Evolutionary conservation across 1,284 basidiomycete genomes (phyloP), one percentile per base, ranked within the genome.

Genomic region (Agroathelia rolfsii): DNA sequence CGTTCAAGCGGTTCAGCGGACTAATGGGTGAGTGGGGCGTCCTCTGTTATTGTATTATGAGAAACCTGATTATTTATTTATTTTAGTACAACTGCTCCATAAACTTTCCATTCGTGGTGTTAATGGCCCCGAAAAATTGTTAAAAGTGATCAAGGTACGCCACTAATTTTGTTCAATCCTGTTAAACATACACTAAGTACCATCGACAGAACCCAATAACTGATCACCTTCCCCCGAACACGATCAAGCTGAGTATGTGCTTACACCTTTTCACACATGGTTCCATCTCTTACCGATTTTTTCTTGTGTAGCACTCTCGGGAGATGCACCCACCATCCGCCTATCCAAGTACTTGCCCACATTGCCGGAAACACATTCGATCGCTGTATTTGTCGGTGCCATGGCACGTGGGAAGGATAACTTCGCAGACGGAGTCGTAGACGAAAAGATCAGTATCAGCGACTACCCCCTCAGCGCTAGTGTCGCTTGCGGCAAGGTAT

Each of bases 1-100:
- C 94, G 5, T 98, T 99, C 62, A 99, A 99, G 64, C 79, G 94
- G 5, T 99, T 99, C 62, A 90, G 87, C 38, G 94, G 94, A 23
- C 64, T 99, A 39, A 99, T 99, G 95, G 89, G 90, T 92, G 51
- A n/a, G n/a, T n/a, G n/a, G n/a, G n/a, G n/a, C 47, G 85, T 56
- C 11, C 18, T 15, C 24, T 31, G 34, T 22, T 23, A 4, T 13
- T 34, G 24, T 37, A 16, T 36, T 27, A 37, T 22, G 17, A 15
- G 22, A 7, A n/a, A 11, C 6, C 31, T 11, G 11, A 7, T 8
- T n/a, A 45, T 10, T 43, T 30, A 30, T 14, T 10, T n/a, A 20
- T 34, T 11, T 3, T 51, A 94, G 94, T 99, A 2, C 94, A 99
- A 78, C 72, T 99, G 3, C 69, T 99, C 7, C 95, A 98, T 62